These are phyloP conservation scores for Ophiostoma sp. DNA, from an alignment of 2,329 filamentous ascomycete genomes.

Conservation along the genomic window DNA sequence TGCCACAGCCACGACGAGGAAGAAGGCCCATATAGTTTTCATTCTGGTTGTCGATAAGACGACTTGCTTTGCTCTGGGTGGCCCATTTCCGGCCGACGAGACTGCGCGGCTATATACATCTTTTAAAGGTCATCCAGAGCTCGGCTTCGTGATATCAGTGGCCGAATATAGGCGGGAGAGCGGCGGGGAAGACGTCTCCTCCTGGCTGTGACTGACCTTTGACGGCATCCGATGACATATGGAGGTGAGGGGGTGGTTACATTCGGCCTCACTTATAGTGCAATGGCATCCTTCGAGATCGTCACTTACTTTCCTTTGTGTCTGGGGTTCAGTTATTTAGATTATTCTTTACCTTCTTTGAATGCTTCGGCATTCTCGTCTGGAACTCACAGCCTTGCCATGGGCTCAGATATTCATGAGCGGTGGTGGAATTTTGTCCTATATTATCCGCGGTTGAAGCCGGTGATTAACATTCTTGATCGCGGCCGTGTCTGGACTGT, in stretches of 20 bases:
- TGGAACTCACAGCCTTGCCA: background rate
- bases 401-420: background rate
- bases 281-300: background rate
- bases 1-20: background rate
- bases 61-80: background rate
- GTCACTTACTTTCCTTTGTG: background rate
- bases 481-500: background rate
- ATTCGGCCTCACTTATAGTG: background rate
- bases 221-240: background rate
- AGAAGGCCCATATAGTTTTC: background rate
- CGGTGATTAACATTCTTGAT: background rate
- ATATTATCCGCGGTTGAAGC: background rate
- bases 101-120: background rate
- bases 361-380: background rate
- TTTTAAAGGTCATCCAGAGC: background rate
- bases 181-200: background rate
- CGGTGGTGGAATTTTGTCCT: background rate
- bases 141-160: background rate
- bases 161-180: background rate
- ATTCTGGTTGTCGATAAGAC: background rate
- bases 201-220: background rate
- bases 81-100: background rate
- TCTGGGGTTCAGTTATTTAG: background rate
- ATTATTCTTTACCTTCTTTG: background rate
- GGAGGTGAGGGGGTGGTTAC: conserved; percentile 9